phyloP scores from a whole-genome alignment of 805 yeast species.

The Zygoascus bituminiphila region DNA sequence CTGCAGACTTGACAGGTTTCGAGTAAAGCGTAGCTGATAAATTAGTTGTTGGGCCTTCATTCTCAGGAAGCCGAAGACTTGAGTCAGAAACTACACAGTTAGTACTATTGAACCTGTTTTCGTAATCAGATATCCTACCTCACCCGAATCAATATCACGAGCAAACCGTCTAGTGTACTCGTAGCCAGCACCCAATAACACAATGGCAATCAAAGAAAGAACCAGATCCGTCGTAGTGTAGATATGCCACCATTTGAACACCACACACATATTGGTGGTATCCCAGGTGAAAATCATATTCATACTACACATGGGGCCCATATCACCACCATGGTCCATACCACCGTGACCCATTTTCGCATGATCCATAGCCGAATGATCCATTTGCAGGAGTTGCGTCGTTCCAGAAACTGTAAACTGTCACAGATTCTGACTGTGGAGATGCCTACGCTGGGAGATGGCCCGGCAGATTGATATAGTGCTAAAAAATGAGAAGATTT shows the following conservation, averaged over 20 bases:
- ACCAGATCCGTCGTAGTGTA: slow-evolving; percentile 43
- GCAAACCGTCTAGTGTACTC: slow-evolving; percentile 42
- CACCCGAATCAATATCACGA: slow-evolving; percentile 11
- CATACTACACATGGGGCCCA: slow-evolving; percentile 20
- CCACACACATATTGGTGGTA: slow-evolving; percentile 61
- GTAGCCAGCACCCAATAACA: slow-evolving; percentile 45
- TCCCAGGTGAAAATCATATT: slow-evolving; percentile 74
- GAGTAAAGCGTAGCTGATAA: not conserved
- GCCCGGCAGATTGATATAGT: not conserved
- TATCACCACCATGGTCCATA: slow-evolving; percentile 6
- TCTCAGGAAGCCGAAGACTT: too few relatives aligned
- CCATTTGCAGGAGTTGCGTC: slow-evolving; percentile 10
- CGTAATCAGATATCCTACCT: not conserved
- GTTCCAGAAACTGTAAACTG: not conserved
- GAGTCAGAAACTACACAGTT: not conserved
- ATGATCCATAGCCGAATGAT: slow-evolving; percentile 15
- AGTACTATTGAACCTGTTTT: not conserved
- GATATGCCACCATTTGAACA: slow-evolving; percentile 77
- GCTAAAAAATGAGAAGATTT: not conserved
- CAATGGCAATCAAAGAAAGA: slow-evolving; percentile 43
- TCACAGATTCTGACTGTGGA: not conserved
- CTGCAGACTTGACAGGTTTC: slow-evolving; percentile 17
- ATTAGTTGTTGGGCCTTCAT: not conserved
- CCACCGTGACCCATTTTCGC: slow-evolving; percentile 9
- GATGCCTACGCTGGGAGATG: too few relatives aligned